phyloP scores from a whole-genome alignment of 169 alveolate species.

The Blepharisma undulans region DNA sequence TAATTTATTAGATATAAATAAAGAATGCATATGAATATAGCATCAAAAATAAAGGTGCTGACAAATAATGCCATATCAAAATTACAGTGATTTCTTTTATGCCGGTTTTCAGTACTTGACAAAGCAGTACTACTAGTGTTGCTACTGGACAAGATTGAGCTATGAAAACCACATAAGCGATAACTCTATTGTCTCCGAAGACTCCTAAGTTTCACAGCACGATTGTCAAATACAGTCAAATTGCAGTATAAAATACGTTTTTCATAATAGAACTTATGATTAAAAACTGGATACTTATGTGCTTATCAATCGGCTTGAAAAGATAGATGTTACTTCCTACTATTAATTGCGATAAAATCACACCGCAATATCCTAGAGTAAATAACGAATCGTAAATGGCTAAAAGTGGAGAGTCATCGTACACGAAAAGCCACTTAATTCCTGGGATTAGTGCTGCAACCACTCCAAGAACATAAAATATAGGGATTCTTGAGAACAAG shows the following conservation, averaged over 20 bases:
- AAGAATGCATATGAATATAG: background rate
- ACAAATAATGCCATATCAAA: background rate
- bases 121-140: background rate
- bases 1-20: background rate
- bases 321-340: background rate
- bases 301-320: background rate
- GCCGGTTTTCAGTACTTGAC: background rate
- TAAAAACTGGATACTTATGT: background rate
- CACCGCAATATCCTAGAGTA: background rate
- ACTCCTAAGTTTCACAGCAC: background rate
- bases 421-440: background rate
- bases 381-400: background rate
- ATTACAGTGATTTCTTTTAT: background rate
- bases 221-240: background rate
- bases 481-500: background rate
- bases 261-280: background rate
- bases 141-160: background rate
- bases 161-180: slow-evolving; percentile 17
- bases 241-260: background rate
- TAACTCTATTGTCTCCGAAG: background rate
- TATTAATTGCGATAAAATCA: background rate
- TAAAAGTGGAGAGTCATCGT: background rate
- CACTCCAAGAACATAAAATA: background rate
- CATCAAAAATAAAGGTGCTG: background rate
- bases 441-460: slow-evolving; percentile 33